Evolutionary conservation across 2,329 filamentous ascomycete species (phyloP).

Genomic region (Paecilomyces formosus): DNA sequence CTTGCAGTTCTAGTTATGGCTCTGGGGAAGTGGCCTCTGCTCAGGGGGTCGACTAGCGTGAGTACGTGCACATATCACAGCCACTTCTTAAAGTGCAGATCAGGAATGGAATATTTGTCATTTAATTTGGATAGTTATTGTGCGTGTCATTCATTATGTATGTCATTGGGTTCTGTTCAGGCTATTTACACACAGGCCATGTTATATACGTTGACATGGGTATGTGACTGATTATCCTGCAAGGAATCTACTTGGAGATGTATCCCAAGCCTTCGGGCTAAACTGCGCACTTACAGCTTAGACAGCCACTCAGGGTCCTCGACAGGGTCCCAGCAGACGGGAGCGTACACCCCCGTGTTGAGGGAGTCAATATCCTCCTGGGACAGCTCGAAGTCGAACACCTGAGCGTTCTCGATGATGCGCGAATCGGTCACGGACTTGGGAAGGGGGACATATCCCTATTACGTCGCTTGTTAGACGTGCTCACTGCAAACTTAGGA

Average conservation of each 20-base stretch:
- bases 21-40: not conserved
- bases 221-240: not conserved
- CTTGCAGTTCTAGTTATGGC: not conserved
- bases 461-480: conserved; percentile 1
- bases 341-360: conserved; percentile 48
- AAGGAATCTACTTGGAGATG: not conserved
- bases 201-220: not conserved
- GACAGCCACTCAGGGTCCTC: conserved; percentile 18
- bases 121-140: no score
- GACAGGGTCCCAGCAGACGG: conserved; percentile 52
- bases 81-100: not conserved
- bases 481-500: not conserved
- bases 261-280: not conserved
- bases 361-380: conserved; percentile 52
- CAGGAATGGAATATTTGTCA: not conserved
- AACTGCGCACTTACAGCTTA: not conserved
- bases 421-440: conserved; percentile 54
- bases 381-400: conserved; percentile 55
- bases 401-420: conserved; percentile 53
- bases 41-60: not conserved
- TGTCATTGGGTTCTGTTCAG: not conserved
- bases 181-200: not conserved
- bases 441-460: conserved; percentile 56
- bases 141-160: not conserved
- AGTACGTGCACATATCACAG: not conserved